Evolutionary conservation across 345 rosid species (phyloP).

Genomic region (Laguncularia racemosa): DNA sequence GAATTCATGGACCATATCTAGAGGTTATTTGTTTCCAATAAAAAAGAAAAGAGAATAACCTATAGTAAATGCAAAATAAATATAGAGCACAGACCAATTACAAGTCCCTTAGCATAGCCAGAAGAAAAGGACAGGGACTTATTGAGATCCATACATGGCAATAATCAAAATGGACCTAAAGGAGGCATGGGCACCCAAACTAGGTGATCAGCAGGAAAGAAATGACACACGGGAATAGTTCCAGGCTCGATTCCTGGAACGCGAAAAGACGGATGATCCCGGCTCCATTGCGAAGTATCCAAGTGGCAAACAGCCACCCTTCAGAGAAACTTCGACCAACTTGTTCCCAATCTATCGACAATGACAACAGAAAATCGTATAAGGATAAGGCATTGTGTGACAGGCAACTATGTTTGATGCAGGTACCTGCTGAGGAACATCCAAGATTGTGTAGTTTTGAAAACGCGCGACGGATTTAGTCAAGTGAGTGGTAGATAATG

Average conservation of each 20-base stretch:
- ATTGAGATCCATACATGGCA: too few species aligned
- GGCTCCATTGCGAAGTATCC: slow-evolving; percentile 42
- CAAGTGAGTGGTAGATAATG: slow-evolving; percentile 17
- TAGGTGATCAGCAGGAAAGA: slow-evolving; percentile 29
- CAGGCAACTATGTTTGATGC: slow-evolving; percentile 31
- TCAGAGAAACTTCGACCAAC: slow-evolving; percentile 22
- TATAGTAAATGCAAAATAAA: too few species aligned
- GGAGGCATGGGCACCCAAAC: slow-evolving; percentile 24
- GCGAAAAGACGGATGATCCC: slow-evolving; percentile 23
- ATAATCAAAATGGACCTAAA: too few species aligned
- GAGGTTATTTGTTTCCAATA: too few species aligned
- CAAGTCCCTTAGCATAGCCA: too few species aligned
- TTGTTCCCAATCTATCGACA: slow-evolving; percentile 19
- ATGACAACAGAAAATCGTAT: slow-evolving; percentile 34
- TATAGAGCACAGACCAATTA: too few species aligned
- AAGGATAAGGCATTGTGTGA: slow-evolving; percentile 32
- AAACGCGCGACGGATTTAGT: neutral
- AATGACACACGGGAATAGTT: slow-evolving; percentile 31
- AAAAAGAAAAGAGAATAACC: too few species aligned
- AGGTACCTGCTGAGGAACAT: slow-evolving; percentile 16
- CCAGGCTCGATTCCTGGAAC: slow-evolving; percentile 29
- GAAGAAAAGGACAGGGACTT: too few species aligned
- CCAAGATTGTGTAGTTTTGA: slow-evolving; percentile 29
- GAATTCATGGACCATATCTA: too few species aligned
- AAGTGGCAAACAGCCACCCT: slow-evolving; percentile 37